A percentile compares a stretch with the other conserved stretches of the same genome.
phyloP scores from a whole-genome alignment of 495 filamentous ascomycete genomes.

The Penicillium argentinense region DNA sequence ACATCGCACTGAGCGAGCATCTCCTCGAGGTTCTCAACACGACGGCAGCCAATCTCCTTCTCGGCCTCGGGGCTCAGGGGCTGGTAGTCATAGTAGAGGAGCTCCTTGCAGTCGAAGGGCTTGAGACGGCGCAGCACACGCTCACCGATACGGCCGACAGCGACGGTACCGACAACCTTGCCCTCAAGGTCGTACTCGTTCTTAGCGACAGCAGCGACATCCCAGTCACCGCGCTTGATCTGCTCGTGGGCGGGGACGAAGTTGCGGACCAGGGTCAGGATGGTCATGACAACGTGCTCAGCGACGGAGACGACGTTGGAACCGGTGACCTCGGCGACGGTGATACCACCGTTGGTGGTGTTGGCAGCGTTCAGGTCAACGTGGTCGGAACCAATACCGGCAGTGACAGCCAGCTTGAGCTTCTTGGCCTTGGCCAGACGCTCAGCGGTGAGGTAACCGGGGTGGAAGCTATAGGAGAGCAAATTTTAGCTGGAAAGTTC shows the following conservation, averaged over 20 bases:
- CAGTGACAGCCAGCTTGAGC: conserved; percentile 93
- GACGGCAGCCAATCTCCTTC: conserved; percentile 93
- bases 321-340: conserved; percentile 95
- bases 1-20: conserved; percentile 95
- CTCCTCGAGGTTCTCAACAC: conserved; percentile 87
- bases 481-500: conserved; percentile 9
- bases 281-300: conserved; percentile 98
- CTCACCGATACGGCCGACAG: conserved; percentile 96
- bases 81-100: conserved; percentile 99
- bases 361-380: conserved; percentile 96
- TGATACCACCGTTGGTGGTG: conserved; percentile 96
- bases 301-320: conserved; percentile 89
- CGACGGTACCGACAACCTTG: conserved; percentile 98
- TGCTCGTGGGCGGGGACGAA: conserved; percentile 97
- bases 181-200: conserved; percentile 95
- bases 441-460: conserved; percentile 94
- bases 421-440: conserved; percentile 98
- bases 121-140: conserved; percentile 93
- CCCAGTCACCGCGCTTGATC: conserved; percentile 85
- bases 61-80: conserved; percentile 82
- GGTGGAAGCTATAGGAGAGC: conserved; percentile 76
- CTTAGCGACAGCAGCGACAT: conserved; percentile 95
- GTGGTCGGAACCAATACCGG: conserved; percentile 97
- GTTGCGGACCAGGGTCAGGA: conserved; percentile 94
- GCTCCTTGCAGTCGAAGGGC: conserved; percentile 99